These are phyloP conservation scores for Acacia crassicarpa DNA, from an alignment of 306 rosid genomes.

Conservation along the genomic window DNA sequence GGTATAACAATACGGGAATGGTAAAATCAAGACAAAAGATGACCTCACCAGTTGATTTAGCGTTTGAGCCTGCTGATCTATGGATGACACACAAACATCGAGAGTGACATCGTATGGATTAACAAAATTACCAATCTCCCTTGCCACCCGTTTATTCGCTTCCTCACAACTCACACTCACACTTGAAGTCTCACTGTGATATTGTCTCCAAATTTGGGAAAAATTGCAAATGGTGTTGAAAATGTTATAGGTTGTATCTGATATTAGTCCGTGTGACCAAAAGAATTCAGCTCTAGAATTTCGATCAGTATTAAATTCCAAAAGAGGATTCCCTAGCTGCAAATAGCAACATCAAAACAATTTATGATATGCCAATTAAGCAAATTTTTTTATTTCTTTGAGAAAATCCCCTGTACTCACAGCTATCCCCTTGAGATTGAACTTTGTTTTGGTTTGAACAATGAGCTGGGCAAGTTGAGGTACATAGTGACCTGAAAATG, in stretches of 20 bases:
- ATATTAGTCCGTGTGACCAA: constrained; percentile 75
- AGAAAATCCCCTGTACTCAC: constrained; percentile 39
- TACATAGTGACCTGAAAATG: constrained; percentile 66
- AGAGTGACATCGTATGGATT: constrained; percentile 52
- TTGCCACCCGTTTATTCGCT: constrained; percentile 27
- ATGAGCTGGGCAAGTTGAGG: constrained; percentile 79
- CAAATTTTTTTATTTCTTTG: background rate
- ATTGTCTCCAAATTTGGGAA: constrained; percentile 56
- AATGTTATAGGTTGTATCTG: constrained; percentile 50
- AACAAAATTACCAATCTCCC: constrained; percentile 38
- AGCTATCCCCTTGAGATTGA: constrained; percentile 75
- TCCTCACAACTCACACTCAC: constrained; percentile 31
- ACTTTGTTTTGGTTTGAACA: constrained; percentile 37
- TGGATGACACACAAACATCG: constrained; percentile 52
- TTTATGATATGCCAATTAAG: background rate
- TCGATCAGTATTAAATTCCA: constrained; percentile 63
- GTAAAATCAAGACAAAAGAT: background rate
- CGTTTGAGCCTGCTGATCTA: constrained; percentile 38
- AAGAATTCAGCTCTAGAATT: constrained; percentile 55
- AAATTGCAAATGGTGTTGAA: constrained; percentile 49
- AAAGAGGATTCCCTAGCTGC: constrained; percentile 77
- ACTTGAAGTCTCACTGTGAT: constrained; percentile 25
- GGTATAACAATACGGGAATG: background rate
- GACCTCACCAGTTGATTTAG: constrained; percentile 46
- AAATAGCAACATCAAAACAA: background rate